Conservation (phyloP, 1,284 basidiomycete species). For the Cystobasidium pallidum region DNA sequence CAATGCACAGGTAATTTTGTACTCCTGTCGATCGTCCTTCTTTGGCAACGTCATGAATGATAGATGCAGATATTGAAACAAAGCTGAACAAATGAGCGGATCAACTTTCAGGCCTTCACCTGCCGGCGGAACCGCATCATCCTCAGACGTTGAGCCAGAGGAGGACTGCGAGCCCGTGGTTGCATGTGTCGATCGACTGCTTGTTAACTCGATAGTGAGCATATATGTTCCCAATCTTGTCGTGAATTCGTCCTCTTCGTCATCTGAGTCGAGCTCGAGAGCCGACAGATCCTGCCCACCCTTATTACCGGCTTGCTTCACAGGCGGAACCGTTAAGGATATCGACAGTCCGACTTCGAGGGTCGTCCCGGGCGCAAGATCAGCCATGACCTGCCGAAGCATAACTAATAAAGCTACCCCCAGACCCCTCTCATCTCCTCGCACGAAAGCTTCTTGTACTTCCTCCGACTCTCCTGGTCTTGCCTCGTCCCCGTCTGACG, state of each 20-base stretch:
- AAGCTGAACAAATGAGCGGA: conserved; percentile 5
- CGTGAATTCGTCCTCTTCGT: conserved; percentile 16
- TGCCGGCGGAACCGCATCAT: neutral
- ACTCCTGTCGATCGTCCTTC: conserved; percentile 49
- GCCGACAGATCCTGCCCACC: neutral
- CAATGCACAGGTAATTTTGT: conserved; percentile 56
- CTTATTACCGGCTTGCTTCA: neutral
- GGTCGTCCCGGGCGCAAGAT: conserved; percentile 72
- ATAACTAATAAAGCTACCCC: conserved; percentile 62
- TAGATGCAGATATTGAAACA: conserved; percentile 33
- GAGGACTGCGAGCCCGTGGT: conserved; percentile 2
- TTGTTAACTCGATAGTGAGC: conserved; percentile 35
- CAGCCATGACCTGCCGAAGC: conserved; percentile 76
- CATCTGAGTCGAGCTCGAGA: conserved; percentile 31
- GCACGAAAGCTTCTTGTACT: conserved; percentile 67
- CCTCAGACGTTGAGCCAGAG: neutral
- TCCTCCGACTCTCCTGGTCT: neutral
- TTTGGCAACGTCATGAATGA: conserved; percentile 29
- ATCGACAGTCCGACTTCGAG: conserved; percentile 84
- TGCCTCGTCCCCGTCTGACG: conserved; percentile 3
- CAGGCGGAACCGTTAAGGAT: conserved; percentile 54
- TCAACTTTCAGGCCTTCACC: neutral
- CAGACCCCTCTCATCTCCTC: conserved; percentile 63
- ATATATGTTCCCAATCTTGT: conserved; percentile 31
- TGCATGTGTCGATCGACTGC: neutral